Percentiles rank a stretch among this genome's conserved stretches.
Conservation (phyloP, 2,329 filamentous ascomycete genomes). For the Didymosphaeria variabile region DNA sequence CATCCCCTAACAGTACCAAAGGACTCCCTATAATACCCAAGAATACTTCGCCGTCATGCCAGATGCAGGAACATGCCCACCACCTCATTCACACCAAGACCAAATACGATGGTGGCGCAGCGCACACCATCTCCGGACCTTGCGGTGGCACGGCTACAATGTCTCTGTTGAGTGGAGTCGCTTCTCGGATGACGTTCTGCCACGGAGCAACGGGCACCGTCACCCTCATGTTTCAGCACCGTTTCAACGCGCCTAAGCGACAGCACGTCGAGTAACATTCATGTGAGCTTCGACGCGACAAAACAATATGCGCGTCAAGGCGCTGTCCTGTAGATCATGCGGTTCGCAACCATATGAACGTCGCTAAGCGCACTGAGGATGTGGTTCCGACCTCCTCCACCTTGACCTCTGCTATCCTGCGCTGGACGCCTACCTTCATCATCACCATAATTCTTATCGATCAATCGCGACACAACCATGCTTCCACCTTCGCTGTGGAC, state of each 20-base stretch:
- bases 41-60: background rate
- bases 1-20: background rate
- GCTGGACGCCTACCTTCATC: slow-evolving; percentile 3
- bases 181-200: background rate
- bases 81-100: background rate
- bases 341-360: background rate
- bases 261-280: background rate
- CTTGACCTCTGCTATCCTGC: background rate
- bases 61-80: no score
- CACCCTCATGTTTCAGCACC: slow-evolving; percentile 7
- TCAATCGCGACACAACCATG: background rate
- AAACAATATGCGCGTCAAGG: slow-evolving; percentile 8
- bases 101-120: background rate
- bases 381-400: background rate
- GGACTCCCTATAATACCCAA: background rate
- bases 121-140: background rate
- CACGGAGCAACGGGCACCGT: background rate
- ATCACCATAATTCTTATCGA: background rate
- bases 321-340: slow-evolving; percentile 2
- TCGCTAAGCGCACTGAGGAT: background rate
- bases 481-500: slow-evolving; percentile 20
- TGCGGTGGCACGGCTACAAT: background rate
- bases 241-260: slow-evolving; percentile 9
- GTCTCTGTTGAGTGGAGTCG: background rate
- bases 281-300: background rate